These are phyloP conservation scores for Euptelea pleiosperma DNA, from an alignment of 164 flowering plant species.

Conservation along the genomic window DNA sequence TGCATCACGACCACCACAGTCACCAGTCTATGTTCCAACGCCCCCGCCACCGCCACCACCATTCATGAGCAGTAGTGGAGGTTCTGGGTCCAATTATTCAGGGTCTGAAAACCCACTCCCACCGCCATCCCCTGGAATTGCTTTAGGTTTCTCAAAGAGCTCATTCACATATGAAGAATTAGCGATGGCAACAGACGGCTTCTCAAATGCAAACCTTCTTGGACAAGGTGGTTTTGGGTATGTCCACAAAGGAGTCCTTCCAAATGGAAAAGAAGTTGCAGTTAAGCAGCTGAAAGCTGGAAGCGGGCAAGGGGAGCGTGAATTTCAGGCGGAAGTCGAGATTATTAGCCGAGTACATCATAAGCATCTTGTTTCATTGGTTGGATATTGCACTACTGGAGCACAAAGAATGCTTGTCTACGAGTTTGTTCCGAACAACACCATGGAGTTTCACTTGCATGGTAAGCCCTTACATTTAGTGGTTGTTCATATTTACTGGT, in stretches of 20 bases:
- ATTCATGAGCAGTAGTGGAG: conserved; percentile 58
- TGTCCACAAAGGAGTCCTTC: conserved; percentile 89
- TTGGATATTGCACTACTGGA: conserved; percentile 86
- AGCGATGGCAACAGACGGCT: conserved; percentile 85
- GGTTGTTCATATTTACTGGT: neutral
- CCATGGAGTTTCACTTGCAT: conserved; percentile 90
- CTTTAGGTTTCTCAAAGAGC: conserved; percentile 69
- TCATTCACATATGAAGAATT: conserved; percentile 81
- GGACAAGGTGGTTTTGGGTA: conserved; percentile 99
- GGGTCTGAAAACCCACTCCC: conserved; percentile 48
- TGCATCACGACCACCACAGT: conserved; percentile 41
- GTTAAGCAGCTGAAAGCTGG: conserved; percentile 85
- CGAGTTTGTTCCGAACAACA: conserved; percentile 93
- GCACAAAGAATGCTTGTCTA: conserved; percentile 82
- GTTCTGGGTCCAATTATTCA: conserved; percentile 69
- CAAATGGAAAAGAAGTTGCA: conserved; percentile 89
- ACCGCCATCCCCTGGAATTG: conserved; percentile 70
- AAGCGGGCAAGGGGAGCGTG: conserved; percentile 97
- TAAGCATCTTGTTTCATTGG: conserved; percentile 88
- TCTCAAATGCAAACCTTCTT: conserved; percentile 81
- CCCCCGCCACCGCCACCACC: conserved; percentile 44
- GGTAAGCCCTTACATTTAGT: conserved; percentile 34
- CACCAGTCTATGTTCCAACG: conserved; percentile 17
- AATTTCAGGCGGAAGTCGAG: conserved; percentile 95
- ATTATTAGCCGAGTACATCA: conserved; percentile 96